Base-by-base conservation (phyloP, 2,329 filamentous ascomycete species). In the Apiospora kogelbergensis region DNA sequence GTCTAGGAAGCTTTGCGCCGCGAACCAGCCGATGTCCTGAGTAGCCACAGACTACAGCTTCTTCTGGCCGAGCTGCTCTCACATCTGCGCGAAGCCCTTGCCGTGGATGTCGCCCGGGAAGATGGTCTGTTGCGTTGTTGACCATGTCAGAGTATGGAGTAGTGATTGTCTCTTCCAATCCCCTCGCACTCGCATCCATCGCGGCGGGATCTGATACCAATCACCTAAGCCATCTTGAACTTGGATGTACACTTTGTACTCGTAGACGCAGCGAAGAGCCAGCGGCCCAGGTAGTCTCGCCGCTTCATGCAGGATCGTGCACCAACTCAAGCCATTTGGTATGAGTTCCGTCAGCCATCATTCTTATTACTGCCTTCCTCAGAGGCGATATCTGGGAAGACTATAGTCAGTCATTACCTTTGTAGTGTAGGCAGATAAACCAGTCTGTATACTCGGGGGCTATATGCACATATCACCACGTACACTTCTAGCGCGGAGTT, bases 21-120 rank as follows among this genome's bases (percentile, higher is more conserved):
- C 81, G 67, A 82, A 79, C 74, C 63, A 26, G 10, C 83, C 82
- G 70, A 84, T 83, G 70, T 84, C 82, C 0, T 69, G 73, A 0
- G 77, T 79, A 6, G 81, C 75, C 3, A 84, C 74, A 30, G 81
- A 72, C 69, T 83, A 81, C 6, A 83, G 73, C 46, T 74, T 75
- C 68, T 74, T 79, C 1, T 68, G 71, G 37, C 73, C 72, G 30
- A 79, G 70, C 40, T 75, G 71, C 53, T 76, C 74, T 76, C 78
- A 79, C 48, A 74, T 78, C 30, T 77, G 76, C 1, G 75, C 70
- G 67, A 79, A 79, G 9, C 76, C 77, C 10, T 73, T 75, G 64
- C 77, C 77, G 1, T 77, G 70, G n/a, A 80, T 69, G 57, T 76
- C 75, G 15, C 74, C 68, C 0, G 70, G 70, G n/a, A 79, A 40